Evolutionary conservation across 1,139 yeast species (phyloP), one percentile per base, ranked within the genome.

Genomic region (Sugiyamaella paludigena): DNA sequence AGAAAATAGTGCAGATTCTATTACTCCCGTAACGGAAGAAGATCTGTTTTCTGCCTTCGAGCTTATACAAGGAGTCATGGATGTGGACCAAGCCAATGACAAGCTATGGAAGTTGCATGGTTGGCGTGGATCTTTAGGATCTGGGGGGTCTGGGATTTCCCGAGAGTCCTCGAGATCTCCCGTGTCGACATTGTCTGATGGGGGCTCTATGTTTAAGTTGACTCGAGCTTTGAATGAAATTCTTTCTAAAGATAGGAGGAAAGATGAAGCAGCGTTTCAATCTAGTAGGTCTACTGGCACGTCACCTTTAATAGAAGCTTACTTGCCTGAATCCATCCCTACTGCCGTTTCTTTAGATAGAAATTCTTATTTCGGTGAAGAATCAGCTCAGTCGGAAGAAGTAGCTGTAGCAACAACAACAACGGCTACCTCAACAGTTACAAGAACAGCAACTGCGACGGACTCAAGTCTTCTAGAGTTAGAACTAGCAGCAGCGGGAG

Each of bases 21-120:
- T 65, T 12, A 59, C 63, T n/a, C 60, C 65, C 2, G 63, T 71
- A 41, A 69, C 74, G 9, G 73, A 69, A 47, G 72, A 66, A 37
- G 74, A 71, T 43, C 55, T 72, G 26, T 57, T 55, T 13, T 53
- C 60, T 12, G 75, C 76, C n/a, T 63, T 70, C 53, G 71, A 68
- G 49, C 56, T 54, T 11, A 61, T 69, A 16, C 63, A 63, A 31
- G 65, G 64, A 10, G 53, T 54, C n/a, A 51, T 57, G 56, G 60
- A 62, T 36, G 57, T 50, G 6, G 58, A 57, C 27, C 57, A 59
- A 44, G 62, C 66, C n/a, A 53, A 59, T 28, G 62, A 59, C 15
- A 57, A 58, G 43, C 57, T 64, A 29, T 57, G 60, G 31, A 55
- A 59, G 27, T 54, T 62, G 19, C 67, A 64, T 41, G 67, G 67